Percentiles rank a stretch among this genome's conserved stretches.
phyloP scores from a whole-genome alignment of 768 basidiomycete genomes.

The Naganishia antarctica region DNA sequence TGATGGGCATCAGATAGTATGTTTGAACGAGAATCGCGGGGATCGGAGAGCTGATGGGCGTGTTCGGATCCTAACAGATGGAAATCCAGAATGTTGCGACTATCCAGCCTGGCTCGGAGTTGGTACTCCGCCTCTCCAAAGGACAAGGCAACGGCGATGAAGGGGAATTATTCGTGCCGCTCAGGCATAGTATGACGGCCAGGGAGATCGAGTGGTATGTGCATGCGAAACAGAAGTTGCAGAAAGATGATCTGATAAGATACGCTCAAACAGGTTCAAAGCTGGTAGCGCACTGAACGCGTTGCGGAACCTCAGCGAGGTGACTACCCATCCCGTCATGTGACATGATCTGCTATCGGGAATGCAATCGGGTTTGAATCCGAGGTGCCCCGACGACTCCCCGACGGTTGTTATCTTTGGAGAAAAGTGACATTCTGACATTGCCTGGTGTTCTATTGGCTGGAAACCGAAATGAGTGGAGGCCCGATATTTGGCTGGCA shows the following conservation, averaged over 20 bases:
- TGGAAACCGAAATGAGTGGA: no score
- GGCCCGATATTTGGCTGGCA: no score
- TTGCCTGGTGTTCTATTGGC: no score
- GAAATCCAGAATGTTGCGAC: neutral
- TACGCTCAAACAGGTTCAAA: constrained; percentile 17
- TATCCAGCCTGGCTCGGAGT: neutral
- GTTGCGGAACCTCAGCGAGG: constrained; percentile 5
- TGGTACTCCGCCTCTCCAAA: neutral
- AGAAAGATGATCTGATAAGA: neutral
- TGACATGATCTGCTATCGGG: no score
- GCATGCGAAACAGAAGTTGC: neutral
- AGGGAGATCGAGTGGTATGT: constrained; percentile 8
- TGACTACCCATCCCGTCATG: no score
- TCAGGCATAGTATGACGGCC: neutral
- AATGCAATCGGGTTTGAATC: no score
- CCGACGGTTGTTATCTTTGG: no score
- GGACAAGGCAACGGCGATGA: neutral
- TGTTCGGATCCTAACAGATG: no score
- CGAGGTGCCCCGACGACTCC: no score
- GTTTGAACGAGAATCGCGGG: neutral
- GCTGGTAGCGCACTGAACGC: constrained; percentile 27
- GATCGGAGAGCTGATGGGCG: no score
- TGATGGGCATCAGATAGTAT: neutral
- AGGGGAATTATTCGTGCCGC: neutral
- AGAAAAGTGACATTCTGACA: no score